A percentile compares a stretch with the other conserved stretches of the same genome.
Conservation (phyloP, 2,329 filamentous ascomycete genomes). For the Rhinocladiella mackenziei region DNA sequence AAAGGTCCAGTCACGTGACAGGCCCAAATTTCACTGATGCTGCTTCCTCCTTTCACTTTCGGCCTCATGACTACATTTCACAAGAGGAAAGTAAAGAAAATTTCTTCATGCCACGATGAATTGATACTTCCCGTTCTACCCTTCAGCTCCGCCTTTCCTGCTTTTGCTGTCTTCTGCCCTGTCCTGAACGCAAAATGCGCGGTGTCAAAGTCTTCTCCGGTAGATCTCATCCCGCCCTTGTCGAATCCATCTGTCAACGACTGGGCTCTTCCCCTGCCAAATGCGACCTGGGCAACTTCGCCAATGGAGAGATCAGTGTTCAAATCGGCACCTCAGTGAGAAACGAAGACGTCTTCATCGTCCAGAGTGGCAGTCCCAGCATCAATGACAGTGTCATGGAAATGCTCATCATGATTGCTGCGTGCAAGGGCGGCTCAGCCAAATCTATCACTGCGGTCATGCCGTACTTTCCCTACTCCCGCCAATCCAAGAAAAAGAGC, state of each 20-base stretch:
- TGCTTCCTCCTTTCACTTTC: too few relatives aligned
- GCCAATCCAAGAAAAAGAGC: slow-evolving; percentile 98
- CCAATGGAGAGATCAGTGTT: slow-evolving; percentile 67
- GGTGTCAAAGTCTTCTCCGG: slow-evolving; percentile 65
- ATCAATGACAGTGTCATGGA: slow-evolving; percentile 99
- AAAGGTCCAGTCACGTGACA: background rate
- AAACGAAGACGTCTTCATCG: slow-evolving; percentile 98
- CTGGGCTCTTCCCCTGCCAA: slow-evolving; percentile 58
- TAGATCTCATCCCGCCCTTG: slow-evolving; percentile 60
- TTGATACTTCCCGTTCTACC: background rate
- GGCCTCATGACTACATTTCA: background rate
- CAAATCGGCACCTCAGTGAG: slow-evolving; percentile 70
- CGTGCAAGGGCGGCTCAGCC: slow-evolving; percentile 94
- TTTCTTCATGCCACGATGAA: background rate
- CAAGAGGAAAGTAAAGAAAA: too few relatives aligned
- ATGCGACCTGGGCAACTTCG: slow-evolving; percentile 62
- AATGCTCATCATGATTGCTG: slow-evolving; percentile 97
- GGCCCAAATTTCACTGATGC: too few relatives aligned
- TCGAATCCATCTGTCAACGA: slow-evolving; percentile 63
- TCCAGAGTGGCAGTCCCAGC: slow-evolving; percentile 90
- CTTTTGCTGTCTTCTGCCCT: background rate
- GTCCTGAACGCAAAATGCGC: slow-evolving; percentile 49
- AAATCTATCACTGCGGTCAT: slow-evolving; percentile 41
- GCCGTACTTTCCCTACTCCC: slow-evolving; percentile 81
- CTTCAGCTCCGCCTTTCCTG: background rate